Base-by-base conservation (phyloP, 2,329 filamentous ascomycete genomes). In the Apiospora pterosperma region DNA sequence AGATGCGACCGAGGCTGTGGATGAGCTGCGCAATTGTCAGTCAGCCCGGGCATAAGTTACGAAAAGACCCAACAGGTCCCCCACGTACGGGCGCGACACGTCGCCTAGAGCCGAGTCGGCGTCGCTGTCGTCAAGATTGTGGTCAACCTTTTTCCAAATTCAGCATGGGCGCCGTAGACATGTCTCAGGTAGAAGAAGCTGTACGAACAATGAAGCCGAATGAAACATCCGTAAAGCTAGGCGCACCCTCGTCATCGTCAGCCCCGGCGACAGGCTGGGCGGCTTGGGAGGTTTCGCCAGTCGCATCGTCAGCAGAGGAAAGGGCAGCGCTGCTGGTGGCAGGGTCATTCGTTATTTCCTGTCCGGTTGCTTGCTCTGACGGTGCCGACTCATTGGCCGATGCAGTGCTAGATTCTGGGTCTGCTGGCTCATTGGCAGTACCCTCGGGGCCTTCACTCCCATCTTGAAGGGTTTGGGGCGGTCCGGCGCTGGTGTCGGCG, bases 1-100 rank as follows among this genome's bases (percentile, higher is more conserved):
- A 23, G 70, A 69, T 21, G 68, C 62, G 21, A 67, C 68, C 3
- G 71, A 72, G 16, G 60, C 60, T 4, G 38, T 62, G 16, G 60
- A 62, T 2, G 60, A 62, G 5, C 60, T 62, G 19, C n/a, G 4
- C 2, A 23, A 3, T 3, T 38, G 58, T 59, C 34, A 41, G 19
- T 28, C n/a, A 41, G 36, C 12, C n/a, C 19, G 14, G 14, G 38
- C 4, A 21, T 12, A 61, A 1, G 4, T 11, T 14, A 12, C 6
- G 59, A 19, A 16, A 11, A 25, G 8, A 12, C 2, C 12, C 2
- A 12, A 14, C 39, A 34, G 39, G 25, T 1, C 7, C 21, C 2
- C 2, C 58, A 62, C 60, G 23, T 48, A 62, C 60, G 60, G 60
- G 2, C 60, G 36, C 39, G 36, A 42, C 11, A 62, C 60, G 14